Conservation (phyloP, 129 eudicot species). For the Escallonia rubra region DNA sequence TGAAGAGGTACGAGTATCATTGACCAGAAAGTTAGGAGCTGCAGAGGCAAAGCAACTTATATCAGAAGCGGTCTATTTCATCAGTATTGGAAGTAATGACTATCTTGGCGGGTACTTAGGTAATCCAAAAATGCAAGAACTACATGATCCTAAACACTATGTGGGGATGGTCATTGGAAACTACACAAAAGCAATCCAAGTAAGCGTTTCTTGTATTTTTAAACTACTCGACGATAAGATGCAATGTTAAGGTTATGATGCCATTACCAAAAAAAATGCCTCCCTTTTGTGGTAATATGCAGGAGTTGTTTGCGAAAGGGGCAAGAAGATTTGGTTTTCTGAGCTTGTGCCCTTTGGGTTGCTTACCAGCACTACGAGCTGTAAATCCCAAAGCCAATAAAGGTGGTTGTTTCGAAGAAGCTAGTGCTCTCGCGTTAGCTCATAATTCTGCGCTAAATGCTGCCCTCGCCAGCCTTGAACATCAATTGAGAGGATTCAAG, state of each 20-base stretch:
- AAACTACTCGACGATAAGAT: too few relatives aligned
- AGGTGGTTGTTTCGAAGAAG: slow-evolving; percentile 34
- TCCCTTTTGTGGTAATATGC: neutral
- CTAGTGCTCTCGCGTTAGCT: slow-evolving; percentile 31
- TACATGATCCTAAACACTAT: slow-evolving; percentile 18
- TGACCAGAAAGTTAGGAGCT: slow-evolving; percentile 17
- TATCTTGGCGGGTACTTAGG: slow-evolving; percentile 32
- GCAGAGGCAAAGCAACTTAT: slow-evolving; percentile 17
- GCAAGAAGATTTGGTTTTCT: slow-evolving; percentile 34
- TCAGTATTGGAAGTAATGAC: slow-evolving; percentile 42
- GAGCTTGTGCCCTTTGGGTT: slow-evolving; percentile 29
- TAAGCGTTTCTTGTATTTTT: neutral
- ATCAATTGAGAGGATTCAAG: slow-evolving; percentile 18
- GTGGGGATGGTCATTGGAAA: slow-evolving; percentile 34
- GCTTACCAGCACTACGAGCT: slow-evolving; percentile 37
- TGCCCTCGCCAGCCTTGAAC: slow-evolving; percentile 21
- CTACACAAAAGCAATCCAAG: slow-evolving; percentile 30
- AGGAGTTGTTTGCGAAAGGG: slow-evolving; percentile 38
- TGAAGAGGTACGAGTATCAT: slow-evolving; percentile 18
- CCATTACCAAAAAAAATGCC: neutral
- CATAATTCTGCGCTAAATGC: slow-evolving; percentile 26
- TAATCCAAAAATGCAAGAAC: slow-evolving; percentile 26
- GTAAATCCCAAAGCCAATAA: slow-evolving; percentile 16
- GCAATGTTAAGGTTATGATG: too few relatives aligned
- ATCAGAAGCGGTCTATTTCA: slow-evolving; percentile 33